Percentiles rank a stretch among this genome's conserved stretches.
Conservation (phyloP, 2,329 filamentous ascomycete species). For the Pseudopyrenochaeta lycopersici region DNA sequence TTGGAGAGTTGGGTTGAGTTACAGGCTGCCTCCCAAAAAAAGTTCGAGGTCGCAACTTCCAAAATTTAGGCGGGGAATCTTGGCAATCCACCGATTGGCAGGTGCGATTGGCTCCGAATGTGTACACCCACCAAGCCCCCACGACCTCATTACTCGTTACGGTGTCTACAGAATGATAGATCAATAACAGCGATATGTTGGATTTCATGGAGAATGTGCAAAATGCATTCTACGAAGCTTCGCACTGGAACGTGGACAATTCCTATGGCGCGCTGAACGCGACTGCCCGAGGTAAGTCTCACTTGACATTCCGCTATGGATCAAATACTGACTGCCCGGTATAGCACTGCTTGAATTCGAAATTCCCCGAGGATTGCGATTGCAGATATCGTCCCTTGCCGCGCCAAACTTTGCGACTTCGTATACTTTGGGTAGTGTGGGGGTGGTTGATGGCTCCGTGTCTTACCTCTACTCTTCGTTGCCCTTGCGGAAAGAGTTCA, state of each 20-base stretch:
- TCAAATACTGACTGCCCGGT: conserved; percentile 16
- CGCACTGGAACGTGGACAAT: conserved; percentile 90
- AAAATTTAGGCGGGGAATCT: conserved; percentile 42
- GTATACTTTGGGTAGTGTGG: conserved; percentile 88
- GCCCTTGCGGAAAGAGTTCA: conserved; percentile 72
- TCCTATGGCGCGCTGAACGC: conserved; percentile 88
- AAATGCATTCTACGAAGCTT: conserved; percentile 85
- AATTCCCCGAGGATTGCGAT: conserved; percentile 82
- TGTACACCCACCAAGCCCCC: conserved; percentile 8
- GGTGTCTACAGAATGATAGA: conserved; percentile 29
- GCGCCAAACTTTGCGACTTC: conserved; percentile 94
- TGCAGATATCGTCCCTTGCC: conserved; percentile 90
- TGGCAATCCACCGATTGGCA: conserved; percentile 43
- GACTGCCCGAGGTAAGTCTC: conserved; percentile 74
- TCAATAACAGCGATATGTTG: conserved; percentile 70
- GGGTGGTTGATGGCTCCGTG: conserved; percentile 94
- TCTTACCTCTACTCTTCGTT: conserved; percentile 95
- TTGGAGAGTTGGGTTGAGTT: conserved; percentile 20
- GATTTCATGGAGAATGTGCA: conserved; percentile 98
- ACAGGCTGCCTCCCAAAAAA: conserved; percentile 29
- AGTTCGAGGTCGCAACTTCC: conserved; percentile 35
- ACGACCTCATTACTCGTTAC: conserved; percentile 6
- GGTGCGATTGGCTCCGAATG: conserved; percentile 24
- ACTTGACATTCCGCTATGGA: conserved; percentile 13
- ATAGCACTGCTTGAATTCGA: conserved; percentile 86